Conservation (phyloP, 2,329 filamentous ascomycete species). For the Whalleya microplaca region DNA sequence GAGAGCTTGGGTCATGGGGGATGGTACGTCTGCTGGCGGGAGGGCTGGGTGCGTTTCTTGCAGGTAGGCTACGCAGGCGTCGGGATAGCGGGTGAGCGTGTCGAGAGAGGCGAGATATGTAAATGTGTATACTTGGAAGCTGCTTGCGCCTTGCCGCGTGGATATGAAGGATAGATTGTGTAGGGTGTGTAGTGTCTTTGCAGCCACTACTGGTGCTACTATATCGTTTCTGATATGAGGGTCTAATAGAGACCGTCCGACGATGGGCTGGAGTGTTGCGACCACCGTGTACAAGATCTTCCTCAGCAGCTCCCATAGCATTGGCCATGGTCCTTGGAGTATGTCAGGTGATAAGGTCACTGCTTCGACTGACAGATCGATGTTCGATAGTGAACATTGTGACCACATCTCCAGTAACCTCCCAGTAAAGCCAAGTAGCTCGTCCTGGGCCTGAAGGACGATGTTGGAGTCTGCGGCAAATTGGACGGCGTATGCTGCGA, state of each 20-base stretch:
- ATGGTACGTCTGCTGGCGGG: constrained; percentile 55
- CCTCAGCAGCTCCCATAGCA: constrained; percentile 75
- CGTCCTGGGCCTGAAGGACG: constrained; percentile 59
- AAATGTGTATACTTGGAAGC: constrained; percentile 84
- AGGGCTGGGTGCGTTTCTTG: constrained; percentile 55
- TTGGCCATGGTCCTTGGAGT: constrained; percentile 66
- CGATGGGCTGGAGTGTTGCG: constrained; percentile 73
- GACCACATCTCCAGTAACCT: constrained; percentile 74
- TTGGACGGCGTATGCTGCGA: constrained; percentile 67
- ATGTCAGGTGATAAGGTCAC: constrained; percentile 68
- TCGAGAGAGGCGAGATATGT: constrained; percentile 83
- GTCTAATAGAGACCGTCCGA: constrained; percentile 65
- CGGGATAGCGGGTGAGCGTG: constrained; percentile 72
- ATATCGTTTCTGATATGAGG: constrained; percentile 47
- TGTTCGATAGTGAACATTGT: constrained; percentile 70
- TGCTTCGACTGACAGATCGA: constrained; percentile 71
- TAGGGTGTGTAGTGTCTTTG: constrained; percentile 73
- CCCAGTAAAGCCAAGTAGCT: constrained; percentile 68
- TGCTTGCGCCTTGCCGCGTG: constrained; percentile 69
- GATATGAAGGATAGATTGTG: constrained; percentile 84
- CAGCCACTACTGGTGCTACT: constrained; percentile 66
- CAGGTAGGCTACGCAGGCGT: constrained; percentile 69
- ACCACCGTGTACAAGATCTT: constrained; percentile 77
- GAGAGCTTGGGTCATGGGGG: constrained; percentile 72
- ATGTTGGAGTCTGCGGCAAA: constrained; percentile 49